Percentiles rank a stretch among this genome's conserved stretches.
phyloP scores from a whole-genome alignment of 768 basidiomycete genomes.

The Lentinus tigrinus region DNA sequence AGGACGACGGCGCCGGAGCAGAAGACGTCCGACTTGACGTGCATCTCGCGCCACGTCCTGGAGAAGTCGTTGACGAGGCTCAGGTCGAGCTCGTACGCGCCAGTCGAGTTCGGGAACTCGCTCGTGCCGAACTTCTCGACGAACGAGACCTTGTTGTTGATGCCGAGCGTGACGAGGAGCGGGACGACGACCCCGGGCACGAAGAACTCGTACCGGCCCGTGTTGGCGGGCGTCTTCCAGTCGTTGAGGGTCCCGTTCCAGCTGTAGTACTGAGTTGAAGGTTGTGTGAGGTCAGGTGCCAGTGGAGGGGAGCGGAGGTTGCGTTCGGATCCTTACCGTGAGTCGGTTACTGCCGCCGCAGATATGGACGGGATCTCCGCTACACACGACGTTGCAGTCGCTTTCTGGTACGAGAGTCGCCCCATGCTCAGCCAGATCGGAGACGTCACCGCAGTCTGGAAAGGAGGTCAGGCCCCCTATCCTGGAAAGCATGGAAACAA shows the following conservation, averaged over 20 bases:
- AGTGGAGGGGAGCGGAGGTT: no score
- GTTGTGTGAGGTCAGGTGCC: no score
- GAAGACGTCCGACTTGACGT: constrained; percentile 76
- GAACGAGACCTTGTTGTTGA: constrained; percentile 81
- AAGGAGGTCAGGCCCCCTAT: background rate
- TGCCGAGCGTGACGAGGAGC: constrained; percentile 69
- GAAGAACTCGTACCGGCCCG: constrained; percentile 64
- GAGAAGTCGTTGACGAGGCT: constrained; percentile 45
- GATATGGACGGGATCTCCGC: constrained; percentile 69
- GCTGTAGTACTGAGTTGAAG: constrained; percentile 31
- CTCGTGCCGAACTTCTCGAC: constrained; percentile 73
- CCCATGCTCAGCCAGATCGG: constrained; percentile 43
- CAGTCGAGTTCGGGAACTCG: constrained; percentile 63
- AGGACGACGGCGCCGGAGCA: constrained; percentile 73
- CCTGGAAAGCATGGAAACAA: background rate
- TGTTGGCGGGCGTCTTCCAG: constrained; percentile 67
- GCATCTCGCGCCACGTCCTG: constrained; percentile 72
- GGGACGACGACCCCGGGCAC: constrained; percentile 67
- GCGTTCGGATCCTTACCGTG: no score
- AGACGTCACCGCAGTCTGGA: constrained; percentile 68
- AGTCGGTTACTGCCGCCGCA: constrained; percentile 63
- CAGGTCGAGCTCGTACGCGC: constrained; percentile 76
- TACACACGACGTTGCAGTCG: constrained; percentile 52
- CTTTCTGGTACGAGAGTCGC: constrained; percentile 33
- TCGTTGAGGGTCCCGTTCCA: constrained; percentile 42